These are phyloP conservation scores for Cladosporium austrohemisphaericum DNA, from an alignment of 2,329 filamentous ascomycete species.

Conservation along the genomic window DNA sequence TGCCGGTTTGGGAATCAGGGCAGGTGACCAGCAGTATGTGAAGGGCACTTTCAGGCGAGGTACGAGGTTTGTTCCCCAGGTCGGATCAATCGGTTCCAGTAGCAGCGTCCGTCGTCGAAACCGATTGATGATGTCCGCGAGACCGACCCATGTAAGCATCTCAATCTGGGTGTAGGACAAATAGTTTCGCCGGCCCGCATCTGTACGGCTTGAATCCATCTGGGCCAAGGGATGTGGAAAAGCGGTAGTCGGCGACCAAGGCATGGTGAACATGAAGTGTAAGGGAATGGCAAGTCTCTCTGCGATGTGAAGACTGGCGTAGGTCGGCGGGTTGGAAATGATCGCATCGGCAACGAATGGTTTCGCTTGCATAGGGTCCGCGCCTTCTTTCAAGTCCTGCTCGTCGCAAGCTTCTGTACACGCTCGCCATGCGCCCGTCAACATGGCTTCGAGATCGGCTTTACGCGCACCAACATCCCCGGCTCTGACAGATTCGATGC, in stretches of 20 bases:
- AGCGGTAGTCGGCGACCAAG: slow-evolving; percentile 75
- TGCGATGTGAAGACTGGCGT: slow-evolving; percentile 69
- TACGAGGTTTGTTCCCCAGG: slow-evolving; percentile 70
- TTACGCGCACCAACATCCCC: slow-evolving; percentile 27
- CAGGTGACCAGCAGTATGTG: slow-evolving; percentile 56
- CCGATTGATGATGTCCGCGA: slow-evolving; percentile 60
- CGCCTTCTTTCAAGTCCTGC: slow-evolving; percentile 44
- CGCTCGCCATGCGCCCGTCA: slow-evolving; percentile 29
- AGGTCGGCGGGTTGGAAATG: slow-evolving; percentile 72
- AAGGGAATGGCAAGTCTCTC: slow-evolving; percentile 69
- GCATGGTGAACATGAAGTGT: slow-evolving; percentile 93
- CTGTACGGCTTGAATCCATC: slow-evolving; percentile 65
- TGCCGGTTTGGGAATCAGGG: slow-evolving; percentile 7
- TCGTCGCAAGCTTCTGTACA: slow-evolving; percentile 53
- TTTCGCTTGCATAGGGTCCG: slow-evolving; percentile 46
- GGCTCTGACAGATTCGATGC: slow-evolving; percentile 21
- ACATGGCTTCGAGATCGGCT: slow-evolving; percentile 24
- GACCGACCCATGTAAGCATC: slow-evolving; percentile 84
- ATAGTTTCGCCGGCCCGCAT: slow-evolving; percentile 70
- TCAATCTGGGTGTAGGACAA: slow-evolving; percentile 78
- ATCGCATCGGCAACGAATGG: slow-evolving; percentile 81
- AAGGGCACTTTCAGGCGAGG: slow-evolving; percentile 71
- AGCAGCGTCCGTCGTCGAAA: slow-evolving; percentile 67
- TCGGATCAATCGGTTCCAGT: slow-evolving; percentile 69
- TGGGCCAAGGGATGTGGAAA: slow-evolving; percentile 85